Evolutionary conservation across 768 basidiomycete genomes (phyloP), one percentile per base, ranked within the genome.

Genomic region (Mycena pura): DNA sequence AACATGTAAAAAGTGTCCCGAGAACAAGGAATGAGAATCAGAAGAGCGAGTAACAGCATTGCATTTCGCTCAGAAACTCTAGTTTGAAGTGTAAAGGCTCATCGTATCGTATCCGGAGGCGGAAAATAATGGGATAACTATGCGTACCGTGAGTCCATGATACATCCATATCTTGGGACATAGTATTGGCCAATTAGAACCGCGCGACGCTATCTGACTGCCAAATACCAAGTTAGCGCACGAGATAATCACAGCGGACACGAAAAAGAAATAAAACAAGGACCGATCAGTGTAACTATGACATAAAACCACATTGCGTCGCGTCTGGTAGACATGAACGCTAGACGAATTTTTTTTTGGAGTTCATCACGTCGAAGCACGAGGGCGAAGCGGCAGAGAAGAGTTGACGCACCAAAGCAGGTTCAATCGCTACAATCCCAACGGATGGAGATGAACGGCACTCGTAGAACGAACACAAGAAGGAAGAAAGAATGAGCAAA

Each of bases 251-350:
- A 27, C 32, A 39, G 63, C 57, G 34, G 58, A 64, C n/a, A 19
- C 34, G n/a, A 60, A 38, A 54, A 29, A 36, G 28, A 60, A 29
- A 41, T 15, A 48, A 27, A 47, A 10, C 38, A 36, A 57, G 34
- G n/a, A 82, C 84, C 78, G 81, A 84, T 92, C 91, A 92, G 91
- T 88, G 91, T 92, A 92, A 92, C 91, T 91, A 92, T 92, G 91
- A 92, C 91, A 84, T 80, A 82, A 80, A 72, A 73, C 73, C 80
- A 77, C 89, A 86, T 81, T 64, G 85, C 75, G 70, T 73, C 80
- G 75, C 71, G 75, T 78, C 80, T 71, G 69, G 77, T 73, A 73
- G 77, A 80, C 78, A 76, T 63, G 56, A 51, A 57, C 64, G 64
- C 75, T 63, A 44, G 45, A 34, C 15, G 27, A 21, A 17, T 27